phyloP scores from a whole-genome alignment of 495 filamentous ascomycete genomes.

The Bacidia gigantensis region DNA sequence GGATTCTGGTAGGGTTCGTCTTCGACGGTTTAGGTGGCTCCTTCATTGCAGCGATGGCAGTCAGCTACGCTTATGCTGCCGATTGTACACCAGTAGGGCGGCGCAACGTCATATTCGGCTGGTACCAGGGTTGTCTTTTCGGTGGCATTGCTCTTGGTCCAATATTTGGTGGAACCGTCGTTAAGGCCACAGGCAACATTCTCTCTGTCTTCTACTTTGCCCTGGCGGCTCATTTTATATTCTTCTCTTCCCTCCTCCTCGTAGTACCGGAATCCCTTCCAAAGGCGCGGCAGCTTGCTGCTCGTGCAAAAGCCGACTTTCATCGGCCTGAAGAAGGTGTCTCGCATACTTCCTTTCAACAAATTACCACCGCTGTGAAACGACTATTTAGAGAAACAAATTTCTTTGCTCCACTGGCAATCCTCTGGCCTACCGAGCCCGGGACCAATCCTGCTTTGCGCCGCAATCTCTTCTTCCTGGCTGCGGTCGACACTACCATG shows the following conservation, averaged over 20 bases:
- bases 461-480: conserved; percentile 64
- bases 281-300: conserved; percentile 47
- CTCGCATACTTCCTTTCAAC: conserved; percentile 10
- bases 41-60: conserved; percentile 66
- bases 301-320: conserved; percentile 48
- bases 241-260: conserved; percentile 52
- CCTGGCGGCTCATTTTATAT: conserved; percentile 53
- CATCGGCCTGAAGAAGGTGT: conserved; percentile 10
- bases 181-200: conserved; percentile 52
- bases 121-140: conserved; percentile 79
- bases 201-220: conserved; percentile 68
- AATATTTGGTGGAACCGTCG: conserved; percentile 59
- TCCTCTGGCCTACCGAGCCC: conserved; percentile 60
- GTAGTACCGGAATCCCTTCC: conserved; percentile 73
- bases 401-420: conserved; percentile 58
- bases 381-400: conserved; percentile 36
- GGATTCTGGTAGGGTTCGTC: conserved; percentile 58
- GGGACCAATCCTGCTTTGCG: conserved; percentile 49
- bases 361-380: conserved; percentile 9
- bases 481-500: conserved; percentile 61
- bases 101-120: conserved; percentile 76
- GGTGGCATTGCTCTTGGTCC: conserved; percentile 76
- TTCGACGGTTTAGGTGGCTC: conserved; percentile 77
- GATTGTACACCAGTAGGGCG: conserved; percentile 72
- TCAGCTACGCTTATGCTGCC: conserved; percentile 71